Percentiles rank a stretch among this genome's conserved stretches.
Evolutionary conservation across 495 filamentous ascomycete species (phyloP).

Genomic region (Penicillium odoratum): DNA sequence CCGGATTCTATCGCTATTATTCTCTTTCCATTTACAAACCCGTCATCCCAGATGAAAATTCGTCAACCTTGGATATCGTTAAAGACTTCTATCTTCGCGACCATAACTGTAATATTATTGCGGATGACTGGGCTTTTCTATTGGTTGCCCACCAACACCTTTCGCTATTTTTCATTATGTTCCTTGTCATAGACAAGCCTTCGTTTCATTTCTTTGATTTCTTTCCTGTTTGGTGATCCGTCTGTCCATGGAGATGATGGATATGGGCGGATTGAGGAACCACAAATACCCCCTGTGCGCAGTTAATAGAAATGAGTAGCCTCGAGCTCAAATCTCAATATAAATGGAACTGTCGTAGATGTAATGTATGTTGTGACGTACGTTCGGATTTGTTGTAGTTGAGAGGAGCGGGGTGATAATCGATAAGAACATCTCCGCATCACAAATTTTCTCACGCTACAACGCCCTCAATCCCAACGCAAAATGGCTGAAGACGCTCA

Average conservation of each 20-base stretch:
- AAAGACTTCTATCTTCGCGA: conserved; percentile 9
- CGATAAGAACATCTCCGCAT: conserved; percentile 4
- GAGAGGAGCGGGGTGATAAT: conserved; percentile 14
- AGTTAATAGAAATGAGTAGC: conserved; percentile 27
- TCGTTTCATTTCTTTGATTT: conserved; percentile 23
- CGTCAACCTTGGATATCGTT: conserved; percentile 5
- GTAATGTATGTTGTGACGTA: not conserved
- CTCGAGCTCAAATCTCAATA: conserved; percentile 9
- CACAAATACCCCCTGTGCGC: conserved; percentile 31
- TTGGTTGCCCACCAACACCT: conserved; percentile 16
- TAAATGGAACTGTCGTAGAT: not conserved
- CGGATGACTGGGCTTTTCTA: conserved; percentile 8
- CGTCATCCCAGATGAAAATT: conserved; percentile 15
- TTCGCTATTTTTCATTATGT: conserved; percentile 23
- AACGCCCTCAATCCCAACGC: conserved; percentile 6
- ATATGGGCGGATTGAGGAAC: conserved; percentile 15
- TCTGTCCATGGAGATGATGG: conserved; percentile 8
- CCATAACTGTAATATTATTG: conserved; percentile 36
- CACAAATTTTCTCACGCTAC: conserved; percentile 22
- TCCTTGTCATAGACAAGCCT: conserved; percentile 18
- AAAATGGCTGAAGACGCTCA: conserved; percentile 32
- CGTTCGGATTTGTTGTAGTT: not conserved
- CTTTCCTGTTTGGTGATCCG: conserved; percentile 23
- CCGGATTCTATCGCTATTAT: conserved; percentile 3
- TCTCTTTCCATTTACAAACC: conserved; percentile 12